These are phyloP conservation scores for Mucor velutinosus DNA, from an alignment of 371 early-diverging fungal species.

Conservation along the genomic window DNA sequence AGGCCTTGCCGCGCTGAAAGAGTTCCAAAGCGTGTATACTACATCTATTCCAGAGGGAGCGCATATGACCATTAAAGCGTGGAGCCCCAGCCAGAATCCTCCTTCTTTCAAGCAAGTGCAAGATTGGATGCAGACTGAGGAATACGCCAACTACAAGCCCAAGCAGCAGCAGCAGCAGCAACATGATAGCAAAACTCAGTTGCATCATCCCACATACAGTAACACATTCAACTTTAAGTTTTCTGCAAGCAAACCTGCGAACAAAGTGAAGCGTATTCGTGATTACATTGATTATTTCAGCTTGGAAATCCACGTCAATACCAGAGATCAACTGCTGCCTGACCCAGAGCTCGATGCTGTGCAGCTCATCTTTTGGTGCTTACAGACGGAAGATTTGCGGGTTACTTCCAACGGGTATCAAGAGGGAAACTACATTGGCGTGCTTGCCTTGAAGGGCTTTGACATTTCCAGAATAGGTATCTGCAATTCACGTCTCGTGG, in stretches of 20 bases:
- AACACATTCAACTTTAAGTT: constrained; percentile 63
- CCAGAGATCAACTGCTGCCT: constrained; percentile 55
- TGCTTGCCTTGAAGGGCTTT: constrained; percentile 34
- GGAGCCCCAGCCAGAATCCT: constrained; percentile 36
- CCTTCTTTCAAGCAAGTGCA: constrained; percentile 31
- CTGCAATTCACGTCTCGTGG: constrained; percentile 22
- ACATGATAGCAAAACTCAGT: constrained; percentile 21
- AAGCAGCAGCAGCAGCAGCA: not conserved
- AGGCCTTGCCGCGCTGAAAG: constrained; percentile 20
- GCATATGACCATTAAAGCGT: constrained; percentile 12
- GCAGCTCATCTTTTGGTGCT: constrained; percentile 59
- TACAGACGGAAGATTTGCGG: constrained; percentile 44
- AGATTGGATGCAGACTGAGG: constrained; percentile 26
- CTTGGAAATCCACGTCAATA: constrained; percentile 47
- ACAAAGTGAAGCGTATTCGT: constrained; percentile 16
- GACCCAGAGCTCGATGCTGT: constrained; percentile 62
- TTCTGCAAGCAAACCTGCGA: constrained; percentile 45
- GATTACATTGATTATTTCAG: constrained; percentile 47
- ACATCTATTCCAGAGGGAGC: not conserved
- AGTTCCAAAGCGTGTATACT: constrained; percentile 8
- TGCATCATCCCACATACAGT: constrained; percentile 61
- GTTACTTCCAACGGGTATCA: constrained; percentile 47
- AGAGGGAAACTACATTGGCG: constrained; percentile 40
- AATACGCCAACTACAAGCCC: not conserved
- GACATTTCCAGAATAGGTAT: constrained; percentile 41